Evolutionary conservation across 2,329 filamentous ascomycete genomes (phyloP), one percentile per base, ranked within the genome.

Genomic region (Colletotrichum caudatum): DNA sequence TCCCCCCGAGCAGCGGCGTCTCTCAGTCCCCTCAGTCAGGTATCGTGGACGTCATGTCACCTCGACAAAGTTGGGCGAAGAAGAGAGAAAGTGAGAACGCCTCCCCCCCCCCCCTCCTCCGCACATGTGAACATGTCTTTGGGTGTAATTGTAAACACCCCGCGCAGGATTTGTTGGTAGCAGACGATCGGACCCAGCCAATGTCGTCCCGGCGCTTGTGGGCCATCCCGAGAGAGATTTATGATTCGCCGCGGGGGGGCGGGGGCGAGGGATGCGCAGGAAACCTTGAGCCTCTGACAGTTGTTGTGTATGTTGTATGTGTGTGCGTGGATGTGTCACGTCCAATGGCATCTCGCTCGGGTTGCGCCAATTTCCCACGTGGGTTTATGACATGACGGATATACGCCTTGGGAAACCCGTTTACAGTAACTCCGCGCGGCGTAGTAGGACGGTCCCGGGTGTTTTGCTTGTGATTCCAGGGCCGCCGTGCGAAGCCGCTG

Each of bases 341-440:
- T 29, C 57, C 41, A 35, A n/a, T 48, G 18, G 23, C n/a, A 58
- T 23, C n/a, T 23, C n/a, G 37, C n/a, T 26, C 11, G 3, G n/a
- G n/a, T 58, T 58, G 37, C 37, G 37, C 37, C n/a, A 58, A 26
- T 58, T 58, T 41, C n/a, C 33, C 8, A 20, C 3, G 12, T 18
- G 9, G 9, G 20, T 57, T n/a, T 1, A 39, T 33, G 14, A 20
- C 18, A 35, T n/a, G 18, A 37, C 33, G 41, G 20, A 29, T 41
- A 37, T 41, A 37, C 26, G 41, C 23, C 46, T 6, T 29, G 35
- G 18, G 20, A 20, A 18, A 18, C 7, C 60, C 60, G 18, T 29
- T 29, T 39, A 53, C 35, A 63, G 60, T 14, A 63, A 63, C 60
- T 41, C 60, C 60, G 48, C 48, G 35, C 33, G 48, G 16, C 16